Evolutionary conservation across 225 moss, liverwort and hornwort species (phyloP), one percentile per base, ranked within the genome.

Genomic region (Sphagnum contortum): DNA sequence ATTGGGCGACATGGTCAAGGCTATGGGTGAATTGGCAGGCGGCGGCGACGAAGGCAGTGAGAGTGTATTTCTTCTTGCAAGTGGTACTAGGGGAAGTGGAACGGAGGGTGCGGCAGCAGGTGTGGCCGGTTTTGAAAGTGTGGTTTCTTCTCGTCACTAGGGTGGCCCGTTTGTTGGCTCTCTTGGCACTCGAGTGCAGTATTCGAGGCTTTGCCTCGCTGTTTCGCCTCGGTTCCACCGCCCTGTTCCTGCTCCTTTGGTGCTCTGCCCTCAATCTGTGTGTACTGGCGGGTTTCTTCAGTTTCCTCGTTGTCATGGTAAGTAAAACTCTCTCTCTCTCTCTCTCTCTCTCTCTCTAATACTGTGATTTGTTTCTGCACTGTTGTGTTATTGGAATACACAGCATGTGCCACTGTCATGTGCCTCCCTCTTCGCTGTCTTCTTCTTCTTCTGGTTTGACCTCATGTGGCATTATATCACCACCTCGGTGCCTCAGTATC

Each of bases 221-320:
- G 8, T 79, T 95, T 63, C 87, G 86, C 48, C 81, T 95, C 66
- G 89, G 92, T 54, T 88, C 95, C 49, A 84, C 92, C 68, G 88
- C 95, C 44, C 72, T 88, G 60, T 95, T 91, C 66, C 71, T 95
- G 60, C 77, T 92, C 68, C 77, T 92, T 74, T 95, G 95, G 95
- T 92, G 91, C 72, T 76, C 89, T 44, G 78, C 84, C 64, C 72
- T 92, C 60, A 90, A 77, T 75, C 89, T 95, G 69, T 73, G 84
- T 60, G 75, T 79, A 59, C 69, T 95, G 51, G 84, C 92, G 49
- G 95, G 95, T 55, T 69, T 92, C 48, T 65, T 84, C 69, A 95
- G 87, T 78, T 74, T 86, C 52, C 51, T 73, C 70, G 66, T 92
- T 66, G 65, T 60, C 65, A 71, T 90, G 79, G 95, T 95, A 88